Conservation (phyloP, 2,329 filamentous ascomycete genomes). For the Pyrenochaeta sp. region DNA sequence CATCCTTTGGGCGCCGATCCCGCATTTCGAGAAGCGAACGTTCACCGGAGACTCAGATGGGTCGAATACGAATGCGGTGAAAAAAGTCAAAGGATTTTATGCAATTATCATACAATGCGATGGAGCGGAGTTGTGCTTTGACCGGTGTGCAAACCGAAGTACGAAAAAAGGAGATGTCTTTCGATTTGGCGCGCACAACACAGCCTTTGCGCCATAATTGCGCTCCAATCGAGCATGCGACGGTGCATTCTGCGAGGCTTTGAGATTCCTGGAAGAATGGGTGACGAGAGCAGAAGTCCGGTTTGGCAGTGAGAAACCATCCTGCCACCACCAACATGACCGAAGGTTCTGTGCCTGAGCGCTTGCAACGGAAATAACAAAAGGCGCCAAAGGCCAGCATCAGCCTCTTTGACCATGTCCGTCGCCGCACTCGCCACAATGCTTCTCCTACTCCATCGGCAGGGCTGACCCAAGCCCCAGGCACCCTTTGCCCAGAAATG, state of each 20-base stretch:
- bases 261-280: too few relatives aligned
- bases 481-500: neutral
- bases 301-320: neutral
- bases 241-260: too few relatives aligned
- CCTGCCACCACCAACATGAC: conserved; percentile 12
- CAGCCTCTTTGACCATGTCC: conserved; percentile 11
- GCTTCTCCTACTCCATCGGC: conserved; percentile 1
- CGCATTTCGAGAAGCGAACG: neutral
- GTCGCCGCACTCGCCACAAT: conserved; percentile 17
- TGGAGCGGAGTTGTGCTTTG: conserved; percentile 1
- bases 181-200: neutral
- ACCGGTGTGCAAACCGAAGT: neutral
- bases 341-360: conserved; percentile 3
- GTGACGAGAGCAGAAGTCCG: neutral
- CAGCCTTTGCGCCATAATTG: neutral
- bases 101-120: neutral
- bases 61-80: conserved; percentile 2
- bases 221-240: neutral
- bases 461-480: conserved; percentile 9
- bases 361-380: conserved; percentile 13
- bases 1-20: conserved; percentile 2
- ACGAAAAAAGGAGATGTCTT: neutral
- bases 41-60: conserved; percentile 12
- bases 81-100: neutral
- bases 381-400: conserved; percentile 2